Evolutionary conservation across 2,329 filamentous ascomycete genomes (phyloP), one percentile per base, ranked within the genome.

Genomic region (Fusarium nanum): DNA sequence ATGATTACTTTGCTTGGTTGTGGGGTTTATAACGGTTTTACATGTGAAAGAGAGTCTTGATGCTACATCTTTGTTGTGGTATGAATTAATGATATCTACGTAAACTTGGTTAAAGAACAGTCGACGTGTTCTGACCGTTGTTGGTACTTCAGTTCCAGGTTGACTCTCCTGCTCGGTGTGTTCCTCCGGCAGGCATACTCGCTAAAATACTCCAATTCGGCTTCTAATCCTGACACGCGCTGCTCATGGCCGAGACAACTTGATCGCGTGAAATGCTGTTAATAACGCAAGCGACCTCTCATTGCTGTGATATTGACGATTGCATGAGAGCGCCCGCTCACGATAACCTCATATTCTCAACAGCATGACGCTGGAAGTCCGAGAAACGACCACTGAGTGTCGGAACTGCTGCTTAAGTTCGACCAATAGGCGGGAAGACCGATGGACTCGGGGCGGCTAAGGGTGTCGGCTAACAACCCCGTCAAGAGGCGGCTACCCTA

Each of bases 381-480:
- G 22, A 23, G 7, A n/a, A 25, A 8, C 5, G 11, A 13, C 1
- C 16, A 18, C 6, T 32, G 2, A 14, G 7, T 11, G 23, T 27
- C 30, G 30, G 44, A 7, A 50, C 22, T 28, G 3, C 1, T 28
- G 11, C 12, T 41, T 6, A 3, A 5, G 0, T 4, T 1, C 6
- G 8, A 18, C 61, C 63, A 66, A 66, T 66, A 13, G 63, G 63
- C 5, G 2, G 2, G 18, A 66, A 46, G 63, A 34, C 63, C 63
- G 63, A 45, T 6, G 1, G 8, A 23, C n/a, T 28, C 34, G 47
- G 42, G 6, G 7, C 42, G 20, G 30, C 5, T 11, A 37, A 41
- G 60, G 61, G 20, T 48, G 22, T 66, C 61, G 63, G 61, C 49
- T 60, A 60, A 61, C 42, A 66, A 49, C 61, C 50, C 45, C 18